Conservation (phyloP, 305 asterid species). For the Ajuga reptans region DNA sequence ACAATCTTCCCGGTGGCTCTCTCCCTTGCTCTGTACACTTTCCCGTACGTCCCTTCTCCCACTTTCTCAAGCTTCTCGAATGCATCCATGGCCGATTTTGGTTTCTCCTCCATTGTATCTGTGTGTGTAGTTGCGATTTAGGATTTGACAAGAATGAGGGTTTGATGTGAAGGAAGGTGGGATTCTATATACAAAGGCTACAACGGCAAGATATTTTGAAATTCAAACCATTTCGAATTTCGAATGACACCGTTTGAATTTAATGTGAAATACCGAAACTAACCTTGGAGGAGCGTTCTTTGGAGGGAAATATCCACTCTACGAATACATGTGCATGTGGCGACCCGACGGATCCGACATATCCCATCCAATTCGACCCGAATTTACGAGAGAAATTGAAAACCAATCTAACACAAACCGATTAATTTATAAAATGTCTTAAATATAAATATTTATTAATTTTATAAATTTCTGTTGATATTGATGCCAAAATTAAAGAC, state of each 20-base stretch:
- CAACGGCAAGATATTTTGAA: slow-evolving; percentile 34
- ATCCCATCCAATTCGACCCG: too few relatives aligned
- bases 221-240: slow-evolving; percentile 32
- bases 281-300: slow-evolving; percentile 21
- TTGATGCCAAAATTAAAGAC: too few relatives aligned
- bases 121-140: neutral
- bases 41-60: slow-evolving; percentile 97
- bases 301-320: neutral
- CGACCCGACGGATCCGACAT: too few relatives aligned
- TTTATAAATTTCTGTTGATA: too few relatives aligned
- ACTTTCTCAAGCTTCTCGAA: slow-evolving; percentile 96
- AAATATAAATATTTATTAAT: too few relatives aligned
- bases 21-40: slow-evolving; percentile 90
- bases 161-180: neutral
- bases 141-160: slow-evolving; percentile 11
- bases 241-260: neutral
- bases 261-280: slow-evolving; percentile 1
- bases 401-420: too few relatives aligned
- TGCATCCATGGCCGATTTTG: slow-evolving; percentile 78
- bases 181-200: slow-evolving; percentile 8
- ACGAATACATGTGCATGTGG: too few relatives aligned
- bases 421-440: too few relatives aligned
- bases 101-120: slow-evolving; percentile 30
- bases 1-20: slow-evolving; percentile 85
- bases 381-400: too few relatives aligned